Evolutionary conservation across 2,329 filamentous ascomycete genomes (phyloP), one percentile per base, ranked within the genome.

Genomic region (Microascus cirrosus): DNA sequence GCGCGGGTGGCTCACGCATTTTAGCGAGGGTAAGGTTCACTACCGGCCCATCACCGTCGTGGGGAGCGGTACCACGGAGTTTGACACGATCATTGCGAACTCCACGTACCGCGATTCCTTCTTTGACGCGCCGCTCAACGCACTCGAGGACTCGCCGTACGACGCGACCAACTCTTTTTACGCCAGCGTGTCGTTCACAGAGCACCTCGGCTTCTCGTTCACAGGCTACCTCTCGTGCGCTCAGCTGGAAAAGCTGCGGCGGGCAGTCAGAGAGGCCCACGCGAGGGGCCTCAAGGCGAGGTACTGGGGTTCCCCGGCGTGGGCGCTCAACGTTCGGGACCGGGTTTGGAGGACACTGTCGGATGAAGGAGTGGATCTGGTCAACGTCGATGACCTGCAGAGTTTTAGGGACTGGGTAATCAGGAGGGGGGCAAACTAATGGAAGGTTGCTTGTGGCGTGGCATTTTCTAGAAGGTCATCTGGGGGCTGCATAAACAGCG

Each of bases 11-110:
- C 67, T 86, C 22, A 78, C 75, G 13, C 75, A 71, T 60, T 77
- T 80, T 56, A 71, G 80, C 25, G 45, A 50, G 54, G 75, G 73
- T 18, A 65, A 71, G 18, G 66, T 86, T 2, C 67, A 79, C 42
- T 65, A 71, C 24, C 74, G 85, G 1, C 82, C 83, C 1, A 69
- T 90, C 39, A 90, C 86, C 0, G 79, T 90, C 1, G 84, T 90
- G 1, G 84, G 80, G 1, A 88, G 85, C 1, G 87, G 87, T 13
- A 80, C 81, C 61, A 78, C 82, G 0, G 82, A 79, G 0, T 84
- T 86, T 63, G 75, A 82, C 58, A 65, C 78, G 10, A 64, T 87
- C 11, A 70, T 76, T 3, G 67, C 71, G n/a, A 81, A 82, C 63
- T 62, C 70, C 6, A 80, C 76, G 1, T 76, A 81, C 61, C 74